Conservation (phyloP, 495 filamentous ascomycete species). For the Penicillium odoratum region DNA sequence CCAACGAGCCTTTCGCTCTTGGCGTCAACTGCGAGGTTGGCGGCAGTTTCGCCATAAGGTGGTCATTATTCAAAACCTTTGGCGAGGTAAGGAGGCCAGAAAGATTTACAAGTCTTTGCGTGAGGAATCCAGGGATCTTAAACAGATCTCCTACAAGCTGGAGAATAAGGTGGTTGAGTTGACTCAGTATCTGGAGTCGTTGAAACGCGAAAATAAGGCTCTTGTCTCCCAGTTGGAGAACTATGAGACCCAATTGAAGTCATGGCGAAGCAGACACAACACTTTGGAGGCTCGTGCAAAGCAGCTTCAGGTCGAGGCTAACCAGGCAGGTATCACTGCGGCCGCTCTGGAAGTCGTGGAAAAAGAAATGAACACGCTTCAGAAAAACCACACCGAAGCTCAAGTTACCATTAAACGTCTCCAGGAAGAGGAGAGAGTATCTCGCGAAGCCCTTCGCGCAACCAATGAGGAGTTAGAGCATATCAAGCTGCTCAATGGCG, state of each 20-base stretch:
- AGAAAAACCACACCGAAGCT: slow-evolving; percentile 82
- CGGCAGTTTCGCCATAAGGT: slow-evolving; percentile 85
- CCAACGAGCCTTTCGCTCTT: slow-evolving; percentile 84
- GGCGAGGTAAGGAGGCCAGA: slow-evolving; percentile 83
- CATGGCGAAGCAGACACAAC: slow-evolving; percentile 88
- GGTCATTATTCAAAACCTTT: slow-evolving; percentile 87
- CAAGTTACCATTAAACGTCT: slow-evolving; percentile 85
- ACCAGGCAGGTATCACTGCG: slow-evolving; percentile 93
- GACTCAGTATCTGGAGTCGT: slow-evolving; percentile 86
- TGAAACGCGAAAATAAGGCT: slow-evolving; percentile 90
- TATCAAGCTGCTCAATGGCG: slow-evolving; percentile 65
- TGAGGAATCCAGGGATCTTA: slow-evolving; percentile 94
- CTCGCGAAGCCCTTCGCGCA: slow-evolving; percentile 74
- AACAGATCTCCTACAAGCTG: slow-evolving; percentile 97
- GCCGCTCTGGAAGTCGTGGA: slow-evolving; percentile 87
- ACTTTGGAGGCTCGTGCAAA: slow-evolving; percentile 86
- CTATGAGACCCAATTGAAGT: slow-evolving; percentile 93
- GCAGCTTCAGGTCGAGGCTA: slow-evolving; percentile 93
- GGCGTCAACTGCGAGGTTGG: slow-evolving; percentile 77
- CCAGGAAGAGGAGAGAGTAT: slow-evolving; percentile 83
- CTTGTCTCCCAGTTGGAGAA: slow-evolving; percentile 88
- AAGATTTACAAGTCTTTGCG: slow-evolving; percentile 83
- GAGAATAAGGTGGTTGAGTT: slow-evolving; percentile 99
- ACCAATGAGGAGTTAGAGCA: slow-evolving; percentile 76
- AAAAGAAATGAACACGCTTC: slow-evolving; percentile 90